Percentiles rank a stretch among this genome's conserved stretches.
These are phyloP conservation scores for Apiotrichum laibachii DNA, from an alignment of 1,284 basidiomycete species.

Conservation along the genomic window DNA sequence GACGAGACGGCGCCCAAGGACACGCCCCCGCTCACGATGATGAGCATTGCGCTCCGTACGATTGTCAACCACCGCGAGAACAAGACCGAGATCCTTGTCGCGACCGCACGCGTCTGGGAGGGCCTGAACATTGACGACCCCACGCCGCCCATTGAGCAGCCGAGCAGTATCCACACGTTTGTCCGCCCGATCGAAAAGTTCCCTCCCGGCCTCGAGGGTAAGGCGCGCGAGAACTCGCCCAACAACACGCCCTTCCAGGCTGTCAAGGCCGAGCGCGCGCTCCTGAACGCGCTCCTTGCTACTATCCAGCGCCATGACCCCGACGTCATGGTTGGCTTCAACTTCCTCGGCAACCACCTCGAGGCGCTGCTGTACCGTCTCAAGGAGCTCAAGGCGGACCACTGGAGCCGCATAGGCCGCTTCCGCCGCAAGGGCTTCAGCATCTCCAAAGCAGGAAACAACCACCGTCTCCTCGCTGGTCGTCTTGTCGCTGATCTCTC, in stretches of 20 bases:
- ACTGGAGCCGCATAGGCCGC: constrained; percentile 93
- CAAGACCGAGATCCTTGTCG: constrained; percentile 87
- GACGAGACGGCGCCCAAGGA: constrained; percentile 73
- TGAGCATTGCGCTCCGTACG: constrained; percentile 84
- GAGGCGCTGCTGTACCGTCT: constrained; percentile 90
- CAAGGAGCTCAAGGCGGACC: constrained; percentile 81
- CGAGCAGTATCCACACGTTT: constrained; percentile 79
- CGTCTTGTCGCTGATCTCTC: constrained; percentile 88
- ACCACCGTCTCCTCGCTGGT: constrained; percentile 79
- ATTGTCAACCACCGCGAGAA: constrained; percentile 94
- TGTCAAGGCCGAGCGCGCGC: constrained; percentile 76
- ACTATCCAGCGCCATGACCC: constrained; percentile 85
- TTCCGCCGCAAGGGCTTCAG: constrained; percentile 71
- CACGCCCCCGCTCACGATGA: constrained; percentile 82
- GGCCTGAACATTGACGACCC: constrained; percentile 85
- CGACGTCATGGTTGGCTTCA: constrained; percentile 91
- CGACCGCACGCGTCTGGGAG: constrained; percentile 81
- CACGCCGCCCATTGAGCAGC: constrained; percentile 79
- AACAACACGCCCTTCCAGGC: constrained; percentile 72
- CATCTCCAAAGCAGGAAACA: constrained; percentile 79
- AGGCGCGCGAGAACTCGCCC: constrained; percentile 54
- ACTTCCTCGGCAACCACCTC: constrained; percentile 86
- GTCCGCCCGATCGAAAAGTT: constrained; percentile 89
- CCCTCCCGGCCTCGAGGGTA: constrained; percentile 76
- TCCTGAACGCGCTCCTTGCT: constrained; percentile 79